Evolutionary conservation across 345 rosid species (phyloP).

Genomic region (Eutrema yunnanense): DNA sequence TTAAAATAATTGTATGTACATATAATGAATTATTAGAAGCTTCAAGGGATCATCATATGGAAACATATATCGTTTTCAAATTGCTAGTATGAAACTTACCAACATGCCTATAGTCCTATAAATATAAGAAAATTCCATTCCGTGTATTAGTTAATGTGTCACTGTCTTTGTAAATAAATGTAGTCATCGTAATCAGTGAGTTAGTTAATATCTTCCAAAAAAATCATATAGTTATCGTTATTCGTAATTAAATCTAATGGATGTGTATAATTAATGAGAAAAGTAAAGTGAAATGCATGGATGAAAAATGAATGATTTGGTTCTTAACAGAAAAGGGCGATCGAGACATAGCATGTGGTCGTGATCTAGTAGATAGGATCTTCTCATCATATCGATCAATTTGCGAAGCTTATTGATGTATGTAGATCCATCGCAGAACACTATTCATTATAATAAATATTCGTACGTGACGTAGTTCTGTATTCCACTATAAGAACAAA

Average conservation of each 20-base stretch:
- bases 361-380: constrained; percentile 21
- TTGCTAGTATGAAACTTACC: neutral
- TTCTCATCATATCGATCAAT: constrained; percentile 14
- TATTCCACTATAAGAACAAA: constrained; percentile 10
- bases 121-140: neutral
- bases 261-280: neutral
- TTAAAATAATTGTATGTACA: too few relatives aligned
- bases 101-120: constrained; percentile 12
- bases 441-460: neutral
- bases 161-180: neutral
- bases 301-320: constrained; percentile 12
- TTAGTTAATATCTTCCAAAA: neutral
- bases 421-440: neutral
- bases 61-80: neutral
- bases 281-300: neutral
- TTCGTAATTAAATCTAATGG: neutral
- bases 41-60: neutral
- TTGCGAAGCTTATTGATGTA: constrained; percentile 4
- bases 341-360: constrained; percentile 27
- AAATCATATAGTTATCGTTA: neutral
- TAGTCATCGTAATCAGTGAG: neutral
- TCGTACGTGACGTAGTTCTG: constrained; percentile 9
- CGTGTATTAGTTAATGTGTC: constrained; percentile 4
- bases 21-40: too few relatives aligned
- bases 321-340: neutral